phyloP scores from a whole-genome alignment of 2,329 filamentous ascomycete genomes.

The Nothomitra cinnamomea region DNA sequence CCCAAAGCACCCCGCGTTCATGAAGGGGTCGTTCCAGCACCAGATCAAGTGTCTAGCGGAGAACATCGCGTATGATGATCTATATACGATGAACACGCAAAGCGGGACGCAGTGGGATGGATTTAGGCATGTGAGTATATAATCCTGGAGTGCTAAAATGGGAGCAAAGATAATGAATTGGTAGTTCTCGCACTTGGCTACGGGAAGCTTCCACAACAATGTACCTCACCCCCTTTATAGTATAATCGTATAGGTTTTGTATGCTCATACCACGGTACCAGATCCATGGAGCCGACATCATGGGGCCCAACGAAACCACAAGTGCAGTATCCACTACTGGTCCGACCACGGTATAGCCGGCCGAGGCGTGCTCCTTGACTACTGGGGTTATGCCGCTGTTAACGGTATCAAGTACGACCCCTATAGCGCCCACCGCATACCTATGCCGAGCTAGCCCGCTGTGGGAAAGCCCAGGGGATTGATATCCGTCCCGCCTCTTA shows the following conservation, averaged over 20 bases:
- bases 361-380: slow-evolving; percentile 41
- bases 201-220: slow-evolving; percentile 34
- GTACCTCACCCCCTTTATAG: neutral
- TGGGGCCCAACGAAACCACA: slow-evolving; percentile 4
- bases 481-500: slow-evolving; percentile 39
- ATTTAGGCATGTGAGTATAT: slow-evolving; percentile 19
- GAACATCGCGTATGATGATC: slow-evolving; percentile 24
- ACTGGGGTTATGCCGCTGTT: slow-evolving; percentile 29
- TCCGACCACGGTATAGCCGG: slow-evolving; percentile 28
- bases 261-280: slow-evolving; percentile 15
- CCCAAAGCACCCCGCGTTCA: slow-evolving; percentile 35
- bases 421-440: slow-evolving; percentile 35
- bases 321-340: slow-evolving; percentile 10
- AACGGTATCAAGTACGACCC: slow-evolving; percentile 34
- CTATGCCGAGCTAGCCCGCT: slow-evolving; percentile 36
- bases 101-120: slow-evolving; percentile 39
- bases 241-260: too few species aligned
- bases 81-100: slow-evolving; percentile 36
- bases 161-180: neutral
- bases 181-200: slow-evolving; percentile 28
- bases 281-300: slow-evolving; percentile 6
- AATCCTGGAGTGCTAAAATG: neutral
- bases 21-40: slow-evolving; percentile 35
- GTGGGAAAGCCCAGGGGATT: slow-evolving; percentile 41
- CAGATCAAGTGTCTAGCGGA: slow-evolving; percentile 29